A percentile compares a stretch with the other conserved stretches of the same genome.
phyloP scores from a whole-genome alignment of 2,329 filamentous ascomycete species.

The Hymenoscyphus occultus region DNA sequence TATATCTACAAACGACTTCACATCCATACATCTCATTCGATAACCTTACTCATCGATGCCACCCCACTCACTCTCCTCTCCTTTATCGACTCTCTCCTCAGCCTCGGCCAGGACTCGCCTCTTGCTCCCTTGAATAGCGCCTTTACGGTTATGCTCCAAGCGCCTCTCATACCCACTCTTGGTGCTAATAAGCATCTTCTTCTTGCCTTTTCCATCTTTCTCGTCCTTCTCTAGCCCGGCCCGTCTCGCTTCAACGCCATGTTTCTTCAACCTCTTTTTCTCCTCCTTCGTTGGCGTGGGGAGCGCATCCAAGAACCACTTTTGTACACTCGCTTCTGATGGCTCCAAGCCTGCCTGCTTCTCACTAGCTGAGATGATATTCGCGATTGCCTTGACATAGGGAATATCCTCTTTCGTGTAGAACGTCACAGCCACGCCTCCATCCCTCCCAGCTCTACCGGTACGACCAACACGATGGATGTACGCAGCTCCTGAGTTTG shows the following conservation, averaged over 20 bases:
- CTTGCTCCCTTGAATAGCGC: slow-evolving; percentile 61
- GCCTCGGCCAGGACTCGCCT: slow-evolving; percentile 44
- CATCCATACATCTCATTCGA: background rate
- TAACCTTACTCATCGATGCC: slow-evolving; percentile 44
- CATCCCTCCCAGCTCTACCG: slow-evolving; percentile 80
- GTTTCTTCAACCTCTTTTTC: slow-evolving; percentile 75
- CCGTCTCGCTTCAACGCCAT: slow-evolving; percentile 73
- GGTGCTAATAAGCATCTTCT: slow-evolving; percentile 66
- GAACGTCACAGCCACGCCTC: slow-evolving; percentile 86
- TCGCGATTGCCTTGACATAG: slow-evolving; percentile 85
- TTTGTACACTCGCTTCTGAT: slow-evolving; percentile 61
- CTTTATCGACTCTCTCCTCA: slow-evolving; percentile 20
- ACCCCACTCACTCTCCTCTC: slow-evolving; percentile 41
- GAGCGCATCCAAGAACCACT: slow-evolving; percentile 85
- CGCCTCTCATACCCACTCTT: slow-evolving; percentile 74
- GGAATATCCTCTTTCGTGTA: slow-evolving; percentile 95
- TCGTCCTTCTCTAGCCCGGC: slow-evolving; percentile 38
- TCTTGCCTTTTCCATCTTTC: slow-evolving; percentile 30
- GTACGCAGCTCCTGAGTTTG: slow-evolving; percentile 84
- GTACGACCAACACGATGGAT: slow-evolving; percentile 92
- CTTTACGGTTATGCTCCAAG: slow-evolving; percentile 63
- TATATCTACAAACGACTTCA: background rate
- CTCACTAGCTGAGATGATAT: slow-evolving; percentile 83
- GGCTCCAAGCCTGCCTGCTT: slow-evolving; percentile 58
- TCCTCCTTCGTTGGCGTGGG: slow-evolving; percentile 81